These are phyloP conservation scores for Pseudocercospora macadamiae DNA, from an alignment of 2,329 filamentous ascomycete species.

Conservation along the genomic window DNA sequence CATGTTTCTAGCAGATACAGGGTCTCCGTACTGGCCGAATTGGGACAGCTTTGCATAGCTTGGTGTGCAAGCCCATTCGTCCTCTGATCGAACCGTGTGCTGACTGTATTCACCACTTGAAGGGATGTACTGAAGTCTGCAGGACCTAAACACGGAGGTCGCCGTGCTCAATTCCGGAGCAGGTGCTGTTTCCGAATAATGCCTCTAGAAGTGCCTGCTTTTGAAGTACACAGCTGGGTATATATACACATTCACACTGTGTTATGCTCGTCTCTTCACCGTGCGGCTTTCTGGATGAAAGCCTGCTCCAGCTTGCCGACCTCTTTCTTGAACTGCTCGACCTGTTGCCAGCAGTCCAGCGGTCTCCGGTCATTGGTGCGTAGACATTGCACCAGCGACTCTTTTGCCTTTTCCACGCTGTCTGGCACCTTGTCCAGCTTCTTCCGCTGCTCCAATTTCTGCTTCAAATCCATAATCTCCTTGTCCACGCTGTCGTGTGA, in stretches of 20 bases:
- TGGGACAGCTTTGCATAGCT: background rate
- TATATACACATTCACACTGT: background rate
- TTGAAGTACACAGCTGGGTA: background rate
- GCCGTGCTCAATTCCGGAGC: background rate
- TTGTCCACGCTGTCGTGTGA: slow-evolving; percentile 57
- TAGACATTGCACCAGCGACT: slow-evolving; percentile 78
- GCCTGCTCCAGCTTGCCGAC: slow-evolving; percentile 81
- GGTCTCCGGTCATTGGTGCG: slow-evolving; percentile 82
- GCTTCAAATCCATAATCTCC: slow-evolving; percentile 60
- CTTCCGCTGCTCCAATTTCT: slow-evolving; percentile 56
- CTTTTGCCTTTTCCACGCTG: slow-evolving; percentile 72
- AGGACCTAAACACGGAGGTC: background rate
- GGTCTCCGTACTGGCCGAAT: background rate
- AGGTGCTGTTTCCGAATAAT: background rate
- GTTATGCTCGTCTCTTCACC: slow-evolving; percentile 7
- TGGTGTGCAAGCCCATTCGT: background rate
- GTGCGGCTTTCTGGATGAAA: slow-evolving; percentile 82
- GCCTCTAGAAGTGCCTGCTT: background rate
- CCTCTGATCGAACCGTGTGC: background rate
- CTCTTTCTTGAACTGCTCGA: slow-evolving; percentile 86
- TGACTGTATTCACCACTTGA: background rate
- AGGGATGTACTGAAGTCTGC: background rate
- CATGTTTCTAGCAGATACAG: background rate
- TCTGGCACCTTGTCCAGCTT: slow-evolving; percentile 67
- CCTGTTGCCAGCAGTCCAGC: slow-evolving; percentile 92